These are phyloP conservation scores for Ophiorrhiza pumila DNA, from an alignment of 257 asterid genomes.

Conservation along the genomic window DNA sequence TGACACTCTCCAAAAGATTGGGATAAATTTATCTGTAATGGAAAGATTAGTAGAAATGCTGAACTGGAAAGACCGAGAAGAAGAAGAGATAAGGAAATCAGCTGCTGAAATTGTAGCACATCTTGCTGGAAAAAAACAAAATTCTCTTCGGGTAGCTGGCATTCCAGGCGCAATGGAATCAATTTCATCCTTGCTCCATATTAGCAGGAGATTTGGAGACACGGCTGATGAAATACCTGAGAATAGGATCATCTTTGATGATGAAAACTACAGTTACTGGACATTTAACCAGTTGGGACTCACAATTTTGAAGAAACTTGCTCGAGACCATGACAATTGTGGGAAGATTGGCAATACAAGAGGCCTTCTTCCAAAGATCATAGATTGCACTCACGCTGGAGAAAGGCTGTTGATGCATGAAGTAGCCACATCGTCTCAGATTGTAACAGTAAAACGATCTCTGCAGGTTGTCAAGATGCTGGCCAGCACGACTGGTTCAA, in stretches of 20 bases:
- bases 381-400: slow-evolving; percentile 75
- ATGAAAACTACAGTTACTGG: slow-evolving; percentile 56
- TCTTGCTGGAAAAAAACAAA: slow-evolving; percentile 63
- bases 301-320: slow-evolving; percentile 78
- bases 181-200: slow-evolving; percentile 62
- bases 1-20: slow-evolving; percentile 87
- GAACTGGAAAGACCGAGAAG: slow-evolving; percentile 84
- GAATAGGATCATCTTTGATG: slow-evolving; percentile 43
- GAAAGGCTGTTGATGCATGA: slow-evolving; percentile 55
- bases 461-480: slow-evolving; percentile 78
- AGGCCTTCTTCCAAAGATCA: slow-evolving; percentile 73
- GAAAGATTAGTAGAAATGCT: slow-evolving; percentile 84
- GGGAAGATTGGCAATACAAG: slow-evolving; percentile 76
- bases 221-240: slow-evolving; percentile 73
- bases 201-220: slow-evolving; percentile 43
- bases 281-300: slow-evolving; percentile 80
- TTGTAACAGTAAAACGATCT: slow-evolving; percentile 61
- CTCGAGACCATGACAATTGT: slow-evolving; percentile 79
- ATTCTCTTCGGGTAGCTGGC: slow-evolving; percentile 66
- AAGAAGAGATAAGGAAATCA: slow-evolving; percentile 73
- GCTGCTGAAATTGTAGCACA: slow-evolving; percentile 69
- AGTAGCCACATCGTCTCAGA: slow-evolving; percentile 53
- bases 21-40: slow-evolving; percentile 59
- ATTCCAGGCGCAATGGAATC: slow-evolving; percentile 87
- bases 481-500: slow-evolving; percentile 60